Percentiles rank a stretch among this genome's conserved stretches.
phyloP scores from a whole-genome alignment of 345 rosid species.

The Dipteronia dyeriana region DNA sequence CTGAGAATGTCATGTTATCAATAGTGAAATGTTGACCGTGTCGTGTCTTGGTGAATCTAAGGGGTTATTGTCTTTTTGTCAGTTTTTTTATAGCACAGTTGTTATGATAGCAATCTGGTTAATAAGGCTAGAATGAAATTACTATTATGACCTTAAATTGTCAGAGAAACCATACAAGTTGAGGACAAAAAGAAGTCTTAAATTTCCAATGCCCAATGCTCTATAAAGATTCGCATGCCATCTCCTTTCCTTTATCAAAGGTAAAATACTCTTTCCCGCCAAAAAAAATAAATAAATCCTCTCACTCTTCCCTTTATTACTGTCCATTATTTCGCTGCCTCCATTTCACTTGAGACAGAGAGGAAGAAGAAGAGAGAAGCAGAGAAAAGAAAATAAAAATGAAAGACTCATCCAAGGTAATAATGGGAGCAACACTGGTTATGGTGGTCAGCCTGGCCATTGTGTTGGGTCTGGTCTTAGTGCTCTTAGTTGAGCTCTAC shows the following conservation, averaged over 20 bases:
- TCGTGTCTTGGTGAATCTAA: neutral
- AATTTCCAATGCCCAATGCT: constrained; percentile 30
- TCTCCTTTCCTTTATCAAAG: constrained; percentile 22
- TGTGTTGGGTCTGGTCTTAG: constrained; percentile 67
- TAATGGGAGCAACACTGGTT: constrained; percentile 79
- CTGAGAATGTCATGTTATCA: neutral
- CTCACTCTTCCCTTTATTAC: constrained; percentile 17
- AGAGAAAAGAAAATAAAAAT: constrained; percentile 41
- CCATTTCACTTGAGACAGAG: neutral
- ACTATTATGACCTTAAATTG: constrained; percentile 27
- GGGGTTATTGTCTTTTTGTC: constrained; percentile 6
- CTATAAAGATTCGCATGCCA: constrained; percentile 28
- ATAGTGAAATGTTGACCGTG: neutral
- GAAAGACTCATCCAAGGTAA: constrained; percentile 79
- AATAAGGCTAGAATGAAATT: constrained; percentile 7
- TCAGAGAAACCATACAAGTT: neutral
- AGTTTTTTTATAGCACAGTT: neutral
- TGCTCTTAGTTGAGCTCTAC: constrained; percentile 82
- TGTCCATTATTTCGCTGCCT: constrained; percentile 7
- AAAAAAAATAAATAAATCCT: constrained; percentile 27
- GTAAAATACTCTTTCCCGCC: constrained; percentile 49
- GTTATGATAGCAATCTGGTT: neutral
- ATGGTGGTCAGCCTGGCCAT: constrained; percentile 81
- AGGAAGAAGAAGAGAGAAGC: constrained; percentile 7
- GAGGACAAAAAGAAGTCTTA: constrained; percentile 26